Evolutionary conservation across 2,329 filamentous ascomycete genomes (phyloP).

Genomic region (Botrytis elliptica): DNA sequence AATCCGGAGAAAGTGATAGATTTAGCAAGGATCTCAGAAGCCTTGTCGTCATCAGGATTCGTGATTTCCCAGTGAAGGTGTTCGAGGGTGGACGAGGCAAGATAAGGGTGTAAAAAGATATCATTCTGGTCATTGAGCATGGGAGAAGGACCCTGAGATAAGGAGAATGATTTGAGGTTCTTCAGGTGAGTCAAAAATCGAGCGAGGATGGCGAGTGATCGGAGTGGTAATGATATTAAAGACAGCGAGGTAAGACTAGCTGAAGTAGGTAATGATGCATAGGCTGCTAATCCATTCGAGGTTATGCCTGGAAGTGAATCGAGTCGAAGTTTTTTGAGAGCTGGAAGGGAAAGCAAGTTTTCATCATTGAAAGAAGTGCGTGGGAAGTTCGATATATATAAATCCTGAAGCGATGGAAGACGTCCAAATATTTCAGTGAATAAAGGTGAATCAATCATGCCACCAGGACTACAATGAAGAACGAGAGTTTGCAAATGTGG

Average conservation of each 20-base stretch:
- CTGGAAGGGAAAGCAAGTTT: conserved; percentile 54
- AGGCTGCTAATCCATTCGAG: conserved; percentile 54
- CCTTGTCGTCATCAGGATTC: conserved; percentile 42
- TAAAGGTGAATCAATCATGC: conserved; percentile 52
- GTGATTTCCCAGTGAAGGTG: conserved; percentile 63
- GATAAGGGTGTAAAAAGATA: conserved; percentile 63
- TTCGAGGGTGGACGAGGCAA: conserved; percentile 54
- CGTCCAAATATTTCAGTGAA: conserved; percentile 50
- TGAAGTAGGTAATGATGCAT: conserved; percentile 52
- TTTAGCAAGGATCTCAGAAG: conserved; percentile 62
- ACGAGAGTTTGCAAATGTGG: conserved; percentile 54
- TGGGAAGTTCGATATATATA: conserved; percentile 60
- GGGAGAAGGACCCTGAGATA: conserved; percentile 56
- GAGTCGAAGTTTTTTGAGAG: conserved; percentile 55
- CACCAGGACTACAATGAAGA: conserved; percentile 58
- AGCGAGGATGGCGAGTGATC: conserved; percentile 55
- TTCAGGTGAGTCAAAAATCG: conserved; percentile 57
- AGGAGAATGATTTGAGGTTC: conserved; percentile 49
- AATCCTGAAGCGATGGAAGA: conserved; percentile 55
- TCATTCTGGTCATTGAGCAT: conserved; percentile 54
- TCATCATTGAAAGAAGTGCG: conserved; percentile 56
- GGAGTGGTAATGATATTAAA: conserved; percentile 56
- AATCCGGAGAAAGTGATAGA: conserved; percentile 63
- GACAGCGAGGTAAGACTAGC: conserved; percentile 50
- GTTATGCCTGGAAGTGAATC: conserved; percentile 57